These are phyloP conservation scores for Phytophthora palmivora DNA, from an alignment of 352 stramenopile genomes.

Conservation along the genomic window DNA sequence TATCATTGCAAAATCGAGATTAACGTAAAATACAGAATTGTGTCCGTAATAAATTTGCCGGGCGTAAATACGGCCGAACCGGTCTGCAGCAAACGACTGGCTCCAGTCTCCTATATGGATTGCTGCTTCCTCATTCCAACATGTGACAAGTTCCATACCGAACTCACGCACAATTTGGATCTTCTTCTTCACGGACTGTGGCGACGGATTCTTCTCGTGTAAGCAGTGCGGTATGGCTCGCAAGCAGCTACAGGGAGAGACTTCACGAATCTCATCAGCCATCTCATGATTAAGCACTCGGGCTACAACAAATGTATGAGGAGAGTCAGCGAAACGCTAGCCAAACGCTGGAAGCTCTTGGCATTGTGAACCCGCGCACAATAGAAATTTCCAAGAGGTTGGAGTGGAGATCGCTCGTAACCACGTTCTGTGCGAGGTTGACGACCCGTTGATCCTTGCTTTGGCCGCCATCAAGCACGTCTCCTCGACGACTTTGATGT, in stretches of 20 bases:
- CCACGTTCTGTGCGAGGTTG: neutral
- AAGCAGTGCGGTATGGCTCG: neutral
- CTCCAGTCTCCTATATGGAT: too few species aligned
- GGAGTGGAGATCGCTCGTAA: neutral
- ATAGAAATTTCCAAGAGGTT: constrained; percentile 15
- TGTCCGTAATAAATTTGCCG: too few species aligned
- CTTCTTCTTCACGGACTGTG: constrained; percentile 1
- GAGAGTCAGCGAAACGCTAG: too few species aligned
- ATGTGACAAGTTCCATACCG: too few species aligned
- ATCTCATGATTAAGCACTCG: neutral
- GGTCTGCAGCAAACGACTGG: too few species aligned
- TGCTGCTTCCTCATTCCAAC: too few species aligned
- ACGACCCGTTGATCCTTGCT: neutral
- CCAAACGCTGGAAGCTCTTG: neutral
- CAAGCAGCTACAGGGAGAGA: constrained; percentile 5
- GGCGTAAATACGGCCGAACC: too few species aligned
- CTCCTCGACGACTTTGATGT: neutral
- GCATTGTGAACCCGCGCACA: constrained; percentile 2
- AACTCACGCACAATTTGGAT: neutral
- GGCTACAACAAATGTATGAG: constrained; percentile 2
- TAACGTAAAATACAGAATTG: too few species aligned
- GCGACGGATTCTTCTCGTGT: neutral
- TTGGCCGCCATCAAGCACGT: neutral
- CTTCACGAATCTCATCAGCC: constrained; percentile 13
- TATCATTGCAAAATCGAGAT: too few species aligned